Evolutionary conservation across 306 rosid species (phyloP), one percentile per base, ranked within the genome.

Genomic region (Arachis hypogaea): DNA sequence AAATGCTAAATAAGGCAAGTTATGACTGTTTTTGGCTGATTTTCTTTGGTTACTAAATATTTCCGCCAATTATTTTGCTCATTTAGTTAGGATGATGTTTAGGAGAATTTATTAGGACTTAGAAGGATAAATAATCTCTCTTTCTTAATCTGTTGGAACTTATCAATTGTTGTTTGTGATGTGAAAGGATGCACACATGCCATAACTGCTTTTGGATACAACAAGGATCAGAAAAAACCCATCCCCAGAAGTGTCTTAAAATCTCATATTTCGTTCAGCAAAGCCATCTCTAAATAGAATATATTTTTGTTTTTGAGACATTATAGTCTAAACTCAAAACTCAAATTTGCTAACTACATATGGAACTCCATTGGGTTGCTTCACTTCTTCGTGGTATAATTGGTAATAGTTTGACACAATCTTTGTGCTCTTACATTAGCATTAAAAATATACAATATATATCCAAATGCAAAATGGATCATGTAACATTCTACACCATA

Each of bases 141-240:
- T 45, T 61, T 50, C 14, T 63, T 51, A 11, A 41, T 16, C 22
- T 49, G 28, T 38, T 40, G 55, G 55, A 60, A 60, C 66, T 68
- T 84, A 73, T 80, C 54, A 71, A 63, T 51, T 41, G 28, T 59
- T 50, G 0, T 82, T 69, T 66, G 71, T 86, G 64, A 78, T 59
- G 1, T 86, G 86, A 75, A 87, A 87, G 87, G 89, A 74, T 80
- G 57, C 78, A 62, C 49, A 63, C 72, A 74, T 79, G 69, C 82
- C 79, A 44, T 76, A 81, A 29, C 14, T 75, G 49, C 84, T 78
- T 64, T 43, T 80, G 75, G 86, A 86, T 63, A 55, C 85, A 63
- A 43, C 76, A 54, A 78, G 22, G 72, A 85, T 76, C 2, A 84
- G 83, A 57, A 87, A 79, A 65, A 16, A 44, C 61, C 75, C 83